phyloP scores from a whole-genome alignment of 257 asterid species.

The Marsdenia floribunda region DNA sequence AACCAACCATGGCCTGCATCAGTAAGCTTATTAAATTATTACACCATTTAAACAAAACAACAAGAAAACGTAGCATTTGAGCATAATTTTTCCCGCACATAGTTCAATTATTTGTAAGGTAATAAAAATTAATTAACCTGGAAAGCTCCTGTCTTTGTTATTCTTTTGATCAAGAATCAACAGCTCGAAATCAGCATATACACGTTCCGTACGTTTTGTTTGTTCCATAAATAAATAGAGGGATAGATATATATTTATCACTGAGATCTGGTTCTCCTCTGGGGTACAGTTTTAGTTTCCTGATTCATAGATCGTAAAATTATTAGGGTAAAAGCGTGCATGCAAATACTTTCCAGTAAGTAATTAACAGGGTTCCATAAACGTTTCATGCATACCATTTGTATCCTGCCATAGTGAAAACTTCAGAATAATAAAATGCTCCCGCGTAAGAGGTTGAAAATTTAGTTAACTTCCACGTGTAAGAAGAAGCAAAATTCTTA shows the following conservation, averaged over 20 bases:
- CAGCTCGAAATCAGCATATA: background rate
- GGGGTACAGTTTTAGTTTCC: background rate
- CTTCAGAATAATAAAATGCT: background rate
- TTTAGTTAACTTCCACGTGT: constrained; percentile 2
- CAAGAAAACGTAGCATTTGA: too few species aligned
- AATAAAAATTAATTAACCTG: background rate
- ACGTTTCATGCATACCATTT: constrained; percentile 1
- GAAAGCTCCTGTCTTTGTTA: too few species aligned
- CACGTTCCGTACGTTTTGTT: background rate
- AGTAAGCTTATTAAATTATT: too few species aligned
- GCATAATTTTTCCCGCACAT: too few species aligned
- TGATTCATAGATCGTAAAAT: background rate
- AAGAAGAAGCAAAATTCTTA: background rate
- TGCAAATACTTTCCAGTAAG: background rate
- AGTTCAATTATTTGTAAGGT: too few species aligned
- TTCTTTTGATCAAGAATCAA: background rate
- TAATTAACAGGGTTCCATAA: background rate
- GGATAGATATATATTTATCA: background rate
- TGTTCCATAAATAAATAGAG: background rate
- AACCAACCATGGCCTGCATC: too few species aligned
- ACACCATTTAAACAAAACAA: too few species aligned
- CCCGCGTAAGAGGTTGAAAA: background rate
- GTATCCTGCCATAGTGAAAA: background rate
- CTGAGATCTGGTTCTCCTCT: background rate
- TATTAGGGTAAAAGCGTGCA: too few species aligned